These are phyloP conservation scores for Allium fistulosum DNA, from an alignment of 106 monocot genomes.

Conservation along the genomic window DNA sequence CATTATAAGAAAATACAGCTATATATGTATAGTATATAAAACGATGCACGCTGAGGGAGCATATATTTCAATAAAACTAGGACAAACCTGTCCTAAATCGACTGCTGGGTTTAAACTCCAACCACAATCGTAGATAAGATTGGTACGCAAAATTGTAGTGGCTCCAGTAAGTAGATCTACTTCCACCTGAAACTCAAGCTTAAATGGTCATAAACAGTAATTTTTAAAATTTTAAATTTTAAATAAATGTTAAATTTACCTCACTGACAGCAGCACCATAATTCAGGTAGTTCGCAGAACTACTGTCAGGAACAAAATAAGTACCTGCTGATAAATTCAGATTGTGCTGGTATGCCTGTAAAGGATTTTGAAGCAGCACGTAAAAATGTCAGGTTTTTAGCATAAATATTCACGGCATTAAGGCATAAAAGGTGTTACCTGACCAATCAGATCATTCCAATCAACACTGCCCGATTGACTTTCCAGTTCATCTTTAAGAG, in stretches of 20 bases:
- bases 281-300: slow-evolving; percentile 43
- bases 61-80: not conserved
- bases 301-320: slow-evolving; percentile 38
- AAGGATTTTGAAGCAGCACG: not conserved
- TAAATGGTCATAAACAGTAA: not conserved
- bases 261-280: slow-evolving; percentile 81
- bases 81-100: slow-evolving; percentile 78
- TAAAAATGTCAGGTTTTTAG: not conserved
- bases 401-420: too few species aligned
- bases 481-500: slow-evolving; percentile 39
- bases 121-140: slow-evolving; percentile 86
- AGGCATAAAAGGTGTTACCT: slow-evolving; percentile 26
- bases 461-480: slow-evolving; percentile 25
- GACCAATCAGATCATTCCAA: slow-evolving; percentile 54
- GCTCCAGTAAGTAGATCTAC: slow-evolving; percentile 81
- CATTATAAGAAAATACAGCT: not conserved
- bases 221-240: not conserved
- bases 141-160: slow-evolving; percentile 46
- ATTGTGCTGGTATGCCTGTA: slow-evolving; percentile 46
- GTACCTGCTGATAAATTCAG: slow-evolving; percentile 67
- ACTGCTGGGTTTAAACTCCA: slow-evolving; percentile 86
- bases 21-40: not conserved
- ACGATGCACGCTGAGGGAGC: not conserved
- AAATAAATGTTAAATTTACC: slow-evolving; percentile 19
- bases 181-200: slow-evolving; percentile 55